Conservation (phyloP, 805 yeast species). For the Kazachstania kunashirensis region DNA sequence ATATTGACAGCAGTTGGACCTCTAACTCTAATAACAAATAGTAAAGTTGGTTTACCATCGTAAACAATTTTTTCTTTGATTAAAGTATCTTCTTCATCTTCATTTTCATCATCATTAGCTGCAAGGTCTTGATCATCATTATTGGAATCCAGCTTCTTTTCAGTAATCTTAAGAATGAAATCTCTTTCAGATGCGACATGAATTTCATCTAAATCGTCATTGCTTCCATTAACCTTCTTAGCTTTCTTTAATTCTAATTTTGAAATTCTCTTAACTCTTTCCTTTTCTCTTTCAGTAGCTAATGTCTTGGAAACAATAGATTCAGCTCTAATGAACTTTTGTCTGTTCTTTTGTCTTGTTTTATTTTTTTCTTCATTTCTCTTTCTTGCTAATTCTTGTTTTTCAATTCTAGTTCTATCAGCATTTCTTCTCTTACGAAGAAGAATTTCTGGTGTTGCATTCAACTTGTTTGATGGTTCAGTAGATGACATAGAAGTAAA, state of each 20-base stretch:
- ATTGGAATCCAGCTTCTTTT: conserved; percentile 9
- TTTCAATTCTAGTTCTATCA: conserved; percentile 61
- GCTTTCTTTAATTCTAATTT: conserved; percentile 38
- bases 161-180: conserved; percentile 29
- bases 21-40: conserved; percentile 58
- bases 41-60: conserved; percentile 40
- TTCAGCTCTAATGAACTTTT: conserved; percentile 65
- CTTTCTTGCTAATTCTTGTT: conserved; percentile 53
- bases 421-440: conserved; percentile 72
- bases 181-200: conserved; percentile 27
- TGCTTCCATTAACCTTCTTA: conserved; percentile 13
- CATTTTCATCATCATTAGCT: conserved; percentile 5
- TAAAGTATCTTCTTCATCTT: conserved; percentile 25
- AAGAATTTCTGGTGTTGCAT: conserved; percentile 68
- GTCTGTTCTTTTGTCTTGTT: conserved; percentile 35
- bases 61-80: conserved; percentile 29
- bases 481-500: conserved; percentile 1
- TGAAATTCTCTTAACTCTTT: conserved; percentile 55
- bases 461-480: conserved; percentile 6
- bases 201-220: not conserved
- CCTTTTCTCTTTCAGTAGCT: conserved; percentile 57
- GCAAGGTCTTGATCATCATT: conserved; percentile 10
- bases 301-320: conserved; percentile 56
- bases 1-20: conserved; percentile 57
- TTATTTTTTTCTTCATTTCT: conserved; percentile 39